Evolutionary conservation across 345 rosid genomes (phyloP).

Genomic region (Linum trigynum): DNA sequence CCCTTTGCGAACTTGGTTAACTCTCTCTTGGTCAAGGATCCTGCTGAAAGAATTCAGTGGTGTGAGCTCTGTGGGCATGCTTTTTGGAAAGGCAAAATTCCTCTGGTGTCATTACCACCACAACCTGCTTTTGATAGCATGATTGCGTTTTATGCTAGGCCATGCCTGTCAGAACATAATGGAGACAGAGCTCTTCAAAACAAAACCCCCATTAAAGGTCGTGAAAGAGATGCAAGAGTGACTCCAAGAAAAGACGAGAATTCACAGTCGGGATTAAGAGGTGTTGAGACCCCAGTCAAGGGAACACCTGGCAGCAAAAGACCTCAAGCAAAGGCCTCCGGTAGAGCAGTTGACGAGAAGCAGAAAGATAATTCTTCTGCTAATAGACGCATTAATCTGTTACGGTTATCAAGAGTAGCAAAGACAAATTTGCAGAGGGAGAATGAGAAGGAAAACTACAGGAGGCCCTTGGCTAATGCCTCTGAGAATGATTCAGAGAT

Average conservation of each 20-base stretch:
- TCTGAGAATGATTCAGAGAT: slow-evolving; percentile 80
- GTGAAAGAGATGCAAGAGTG: slow-evolving; percentile 66
- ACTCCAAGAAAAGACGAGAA: slow-evolving; percentile 52
- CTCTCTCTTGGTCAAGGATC: slow-evolving; percentile 90
- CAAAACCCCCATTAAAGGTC: slow-evolving; percentile 66
- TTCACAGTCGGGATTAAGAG: slow-evolving; percentile 39
- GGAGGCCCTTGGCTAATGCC: slow-evolving; percentile 66
- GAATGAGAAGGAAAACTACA: slow-evolving; percentile 93
- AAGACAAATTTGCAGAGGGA: slow-evolving; percentile 83
- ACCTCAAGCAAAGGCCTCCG: slow-evolving; percentile 46
- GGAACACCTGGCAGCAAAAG: slow-evolving; percentile 46
- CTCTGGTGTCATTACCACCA: slow-evolving; percentile 52
- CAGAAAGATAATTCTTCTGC: slow-evolving; percentile 51
- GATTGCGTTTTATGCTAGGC: slow-evolving; percentile 54
- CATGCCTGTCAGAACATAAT: slow-evolving; percentile 71
- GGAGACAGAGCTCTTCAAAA: slow-evolving; percentile 53
- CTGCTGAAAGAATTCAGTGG: slow-evolving; percentile 88
- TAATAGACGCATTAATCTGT: slow-evolving; percentile 61
- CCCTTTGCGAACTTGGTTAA: slow-evolving; percentile 67
- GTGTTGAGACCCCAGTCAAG: slow-evolving; percentile 58
- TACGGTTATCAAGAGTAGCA: slow-evolving; percentile 91
- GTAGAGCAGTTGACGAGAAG: slow-evolving; percentile 52
- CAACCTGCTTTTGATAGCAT: slow-evolving; percentile 80
- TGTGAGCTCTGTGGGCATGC: slow-evolving; percentile 76
- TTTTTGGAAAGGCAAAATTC: slow-evolving; percentile 68